phyloP scores from a whole-genome alignment of 306 rosid species.

The Glycine tomentella region DNA sequence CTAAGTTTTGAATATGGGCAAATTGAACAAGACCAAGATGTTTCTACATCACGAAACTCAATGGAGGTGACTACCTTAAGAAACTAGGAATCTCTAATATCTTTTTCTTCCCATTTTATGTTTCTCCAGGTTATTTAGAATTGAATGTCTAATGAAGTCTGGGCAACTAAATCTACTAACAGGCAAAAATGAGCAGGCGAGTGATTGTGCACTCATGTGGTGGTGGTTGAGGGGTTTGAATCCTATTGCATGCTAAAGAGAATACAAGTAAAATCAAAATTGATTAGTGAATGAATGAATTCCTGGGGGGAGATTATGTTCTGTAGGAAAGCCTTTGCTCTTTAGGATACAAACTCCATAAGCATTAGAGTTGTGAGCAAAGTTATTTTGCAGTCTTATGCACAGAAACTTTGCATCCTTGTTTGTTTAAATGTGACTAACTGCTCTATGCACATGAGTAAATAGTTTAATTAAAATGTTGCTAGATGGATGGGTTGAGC shows the following conservation, averaged over 20 bases:
- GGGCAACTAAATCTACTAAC: neutral
- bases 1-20: conserved; percentile 85
- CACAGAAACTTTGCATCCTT: conserved; percentile 20
- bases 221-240: conserved; percentile 17
- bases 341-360: conserved; percentile 18
- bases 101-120: conserved; percentile 5
- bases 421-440: conserved; percentile 27
- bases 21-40: conserved; percentile 65
- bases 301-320: neutral
- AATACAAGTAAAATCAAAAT: conserved; percentile 20
- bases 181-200: conserved; percentile 28
- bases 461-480: conserved; percentile 31
- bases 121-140: conserved; percentile 36
- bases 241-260: conserved; percentile 26
- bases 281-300: conserved; percentile 26
- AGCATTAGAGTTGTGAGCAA: conserved; percentile 24
- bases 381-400: conserved; percentile 18
- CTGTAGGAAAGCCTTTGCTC: neutral
- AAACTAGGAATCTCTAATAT: conserved; percentile 21
- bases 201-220: conserved; percentile 8
- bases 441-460: conserved; percentile 16
- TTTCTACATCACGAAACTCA: conserved; percentile 61
- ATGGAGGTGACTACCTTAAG: conserved; percentile 67
- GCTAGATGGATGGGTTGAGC: conserved; percentile 27
- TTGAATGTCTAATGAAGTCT: conserved; percentile 17